A percentile compares a stretch with the other conserved stretches of the same genome.
These are phyloP conservation scores for Lodderomyces elongisporus DNA, from an alignment of 1,139 yeast species.

Conservation along the genomic window DNA sequence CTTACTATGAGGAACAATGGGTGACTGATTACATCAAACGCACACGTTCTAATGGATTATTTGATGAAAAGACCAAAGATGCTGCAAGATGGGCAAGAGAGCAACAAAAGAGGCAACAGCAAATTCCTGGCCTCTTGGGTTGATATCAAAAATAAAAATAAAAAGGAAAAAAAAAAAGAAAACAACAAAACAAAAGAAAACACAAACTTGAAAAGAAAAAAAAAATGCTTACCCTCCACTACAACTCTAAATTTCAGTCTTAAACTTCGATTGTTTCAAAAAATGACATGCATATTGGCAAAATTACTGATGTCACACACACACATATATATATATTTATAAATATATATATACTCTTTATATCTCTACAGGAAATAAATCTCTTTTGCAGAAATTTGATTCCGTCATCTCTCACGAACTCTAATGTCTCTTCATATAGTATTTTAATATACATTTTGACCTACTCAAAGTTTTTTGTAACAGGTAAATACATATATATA, in stretches of 20 bases:
- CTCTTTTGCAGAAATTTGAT: no score
- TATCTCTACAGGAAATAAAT: no score
- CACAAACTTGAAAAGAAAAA: neutral
- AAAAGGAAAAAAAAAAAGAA: neutral
- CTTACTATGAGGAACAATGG: conserved; percentile 68
- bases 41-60: conserved; percentile 60
- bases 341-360: no score
- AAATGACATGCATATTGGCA: no score
- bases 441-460: neutral
- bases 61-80: conserved; percentile 65
- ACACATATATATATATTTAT: no score
- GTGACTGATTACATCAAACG: conserved; percentile 69
- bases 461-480: no score
- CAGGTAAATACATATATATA: no score
- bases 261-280: no score
- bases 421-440: conserved; percentile 7
- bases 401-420: conserved; percentile 6
- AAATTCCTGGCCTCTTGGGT: conserved; percentile 8
- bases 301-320: no score
- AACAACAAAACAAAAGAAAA: neutral
- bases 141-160: conserved; percentile 13
- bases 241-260: no score
- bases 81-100: conserved; percentile 97
- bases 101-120: conserved; percentile 58
- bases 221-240: no score